Conservation (phyloP, 257 asterid genomes). For the Jacaranda copaia region DNA sequence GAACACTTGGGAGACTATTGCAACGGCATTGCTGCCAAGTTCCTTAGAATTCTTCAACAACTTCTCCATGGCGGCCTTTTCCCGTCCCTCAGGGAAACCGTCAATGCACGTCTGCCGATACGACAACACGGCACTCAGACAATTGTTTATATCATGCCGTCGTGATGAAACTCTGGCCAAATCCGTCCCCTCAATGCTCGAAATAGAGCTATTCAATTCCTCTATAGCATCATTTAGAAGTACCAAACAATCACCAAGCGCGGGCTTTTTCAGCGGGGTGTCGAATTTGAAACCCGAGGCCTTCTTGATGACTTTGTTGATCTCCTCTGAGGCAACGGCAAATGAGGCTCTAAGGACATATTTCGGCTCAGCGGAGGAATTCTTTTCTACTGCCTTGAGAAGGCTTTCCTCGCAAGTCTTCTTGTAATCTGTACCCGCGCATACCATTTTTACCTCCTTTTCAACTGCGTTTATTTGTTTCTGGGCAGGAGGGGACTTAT, state of each 20-base stretch:
- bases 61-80: constrained; percentile 42
- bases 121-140: constrained; percentile 69
- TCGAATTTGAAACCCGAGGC: constrained; percentile 42
- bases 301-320: constrained; percentile 41
- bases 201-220: constrained; percentile 56
- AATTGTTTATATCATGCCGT: constrained; percentile 53
- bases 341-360: constrained; percentile 55
- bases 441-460: constrained; percentile 45
- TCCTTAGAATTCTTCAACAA: constrained; percentile 44
- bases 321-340: constrained; percentile 42
- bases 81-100: constrained; percentile 61
- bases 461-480: constrained; percentile 11
- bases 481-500: background rate
- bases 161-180: background rate
- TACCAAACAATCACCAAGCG: constrained; percentile 54
- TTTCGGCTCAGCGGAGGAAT: constrained; percentile 38
- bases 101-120: constrained; percentile 66
- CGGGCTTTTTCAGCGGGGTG: constrained; percentile 47
- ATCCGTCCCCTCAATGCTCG: constrained; percentile 31
- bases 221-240: constrained; percentile 57
- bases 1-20: constrained; percentile 41
- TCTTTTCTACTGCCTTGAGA: constrained; percentile 39
- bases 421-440: constrained; percentile 54
- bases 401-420: constrained; percentile 54
- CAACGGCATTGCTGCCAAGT: constrained; percentile 68